These are phyloP conservation scores for Rubroboletus pulcherrimus DNA, from an alignment of 768 basidiomycete genomes.

Conservation along the genomic window DNA sequence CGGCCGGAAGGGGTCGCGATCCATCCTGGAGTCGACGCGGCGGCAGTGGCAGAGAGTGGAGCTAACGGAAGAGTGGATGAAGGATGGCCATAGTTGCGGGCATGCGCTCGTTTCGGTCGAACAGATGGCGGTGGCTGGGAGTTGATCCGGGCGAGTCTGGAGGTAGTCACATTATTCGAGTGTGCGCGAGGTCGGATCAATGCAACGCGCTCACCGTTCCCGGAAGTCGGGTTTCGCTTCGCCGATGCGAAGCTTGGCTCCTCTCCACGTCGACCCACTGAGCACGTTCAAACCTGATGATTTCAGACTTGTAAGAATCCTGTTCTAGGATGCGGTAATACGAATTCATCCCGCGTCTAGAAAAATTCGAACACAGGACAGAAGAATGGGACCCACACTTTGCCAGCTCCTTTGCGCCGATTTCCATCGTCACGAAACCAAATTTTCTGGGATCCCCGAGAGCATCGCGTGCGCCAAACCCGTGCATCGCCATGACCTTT, in stretches of 20 bases:
- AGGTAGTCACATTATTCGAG: neutral
- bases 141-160: conserved; percentile 16
- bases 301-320: conserved; percentile 1
- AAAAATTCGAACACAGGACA: neutral
- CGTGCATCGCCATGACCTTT: conserved; percentile 63
- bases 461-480: conserved; percentile 60
- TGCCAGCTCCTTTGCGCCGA: conserved; percentile 52
- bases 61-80: conserved; percentile 63
- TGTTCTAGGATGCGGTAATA: neutral
- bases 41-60: conserved; percentile 58
- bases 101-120: conserved; percentile 39
- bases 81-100: conserved; percentile 38
- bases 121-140: conserved; percentile 29
- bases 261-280: conserved; percentile 85
- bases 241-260: conserved; percentile 76
- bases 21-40: conserved; percentile 60
- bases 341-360: neutral
- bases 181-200: neutral
- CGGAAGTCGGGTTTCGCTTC: conserved; percentile 77
- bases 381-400: conserved; percentile 49
- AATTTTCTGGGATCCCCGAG: conserved; percentile 68
- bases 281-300: conserved; percentile 64
- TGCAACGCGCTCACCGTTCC: conserved; percentile 44
- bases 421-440: conserved; percentile 70
- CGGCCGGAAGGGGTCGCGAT: conserved; percentile 63